Percentiles rank a stretch among this genome's conserved stretches.
Evolutionary conservation across 352 stramenopile species (phyloP).

Genomic region (Pythium dissotocum): DNA sequence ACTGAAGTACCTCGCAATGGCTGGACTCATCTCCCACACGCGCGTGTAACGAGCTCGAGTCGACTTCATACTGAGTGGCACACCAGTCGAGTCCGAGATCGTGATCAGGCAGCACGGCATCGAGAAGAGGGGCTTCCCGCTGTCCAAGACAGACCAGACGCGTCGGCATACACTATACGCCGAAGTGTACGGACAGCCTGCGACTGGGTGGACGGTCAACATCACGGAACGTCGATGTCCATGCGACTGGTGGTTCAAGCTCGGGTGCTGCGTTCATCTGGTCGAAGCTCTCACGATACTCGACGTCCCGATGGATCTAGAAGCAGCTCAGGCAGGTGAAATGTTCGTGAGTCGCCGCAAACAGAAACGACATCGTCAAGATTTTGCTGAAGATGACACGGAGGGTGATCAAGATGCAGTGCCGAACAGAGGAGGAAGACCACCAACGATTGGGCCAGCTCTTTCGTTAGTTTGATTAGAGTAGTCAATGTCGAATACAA

Average conservation of each 20-base stretch:
- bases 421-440: not conserved
- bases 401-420: no score
- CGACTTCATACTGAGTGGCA: slow-evolving; percentile 10
- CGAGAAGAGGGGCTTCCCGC: slow-evolving; percentile 8
- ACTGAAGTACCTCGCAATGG: slow-evolving; percentile 13
- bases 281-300: slow-evolving; percentile 10
- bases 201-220: slow-evolving; percentile 9
- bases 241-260: slow-evolving; percentile 20
- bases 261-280: slow-evolving; percentile 19
- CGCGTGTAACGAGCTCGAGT: slow-evolving; percentile 5
- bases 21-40: slow-evolving; percentile 6
- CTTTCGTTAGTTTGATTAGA: not conserved
- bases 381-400: no score
- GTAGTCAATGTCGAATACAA: not conserved
- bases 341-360: not conserved
- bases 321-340: not conserved
- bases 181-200: slow-evolving; percentile 11
- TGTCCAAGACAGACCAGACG: slow-evolving; percentile 3
- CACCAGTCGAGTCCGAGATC: not conserved
- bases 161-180: slow-evolving; percentile 11
- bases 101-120: slow-evolving; percentile 14
- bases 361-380: no score
- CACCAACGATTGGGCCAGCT: not conserved
- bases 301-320: not conserved
- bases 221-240: not conserved